Base-by-base conservation (phyloP, 2,329 filamentous ascomycete species). In the Phyllachora maydis region DNA sequence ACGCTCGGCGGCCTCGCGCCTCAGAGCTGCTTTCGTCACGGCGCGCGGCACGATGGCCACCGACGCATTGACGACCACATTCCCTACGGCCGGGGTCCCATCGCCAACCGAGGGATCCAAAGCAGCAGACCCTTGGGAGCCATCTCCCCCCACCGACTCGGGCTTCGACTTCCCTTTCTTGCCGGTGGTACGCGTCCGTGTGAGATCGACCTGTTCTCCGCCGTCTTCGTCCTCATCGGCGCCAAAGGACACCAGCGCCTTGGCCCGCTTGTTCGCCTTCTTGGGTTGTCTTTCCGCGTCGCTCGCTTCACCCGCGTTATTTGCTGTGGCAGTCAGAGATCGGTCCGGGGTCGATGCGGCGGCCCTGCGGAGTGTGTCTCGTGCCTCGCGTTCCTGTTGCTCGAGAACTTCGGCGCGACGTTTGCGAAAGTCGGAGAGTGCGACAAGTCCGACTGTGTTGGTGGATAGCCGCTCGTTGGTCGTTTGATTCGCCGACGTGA, bases 341-440 rank as follows among this genome's bases (percentile, higher is more conserved):
- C 50, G 50, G 36, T 60, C 55, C 19, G 59, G 54, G 21, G 56
- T 59, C 21, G 52, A 44, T 26, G 62, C 41, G 14, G 63, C 54
- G 19, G 56, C 60, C n/a, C n/a, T n/a, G n/a, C n/a, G n/a, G n/a
- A n/a, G n/a, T n/a, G n/a, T n/a, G 34, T 78, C 74, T 39, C 71
- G 68, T 8, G 67, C 72, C 39, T 88, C 79, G 38, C 76, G 67
- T 41, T 88, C 79, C 41, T 88, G 85, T 42, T 79, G 72, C 46
- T 93, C 85, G 22, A 92, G 56, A n/a, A 83, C 79, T 48, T 93
- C 81, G 36, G 82, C 83, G 47, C 85, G 79, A 29, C 88, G 72
- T 53, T 98, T 95, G 47, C 85, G 81, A 47, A 91, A 95, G 43
- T 95, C 88, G 33, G 78, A 81, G 20, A 93, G 70, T 28, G 78